Percentiles rank a stretch among this genome's conserved stretches.
Conservation (phyloP, 2,329 filamentous ascomycete species). For the Penicillium sclerotigenum region DNA sequence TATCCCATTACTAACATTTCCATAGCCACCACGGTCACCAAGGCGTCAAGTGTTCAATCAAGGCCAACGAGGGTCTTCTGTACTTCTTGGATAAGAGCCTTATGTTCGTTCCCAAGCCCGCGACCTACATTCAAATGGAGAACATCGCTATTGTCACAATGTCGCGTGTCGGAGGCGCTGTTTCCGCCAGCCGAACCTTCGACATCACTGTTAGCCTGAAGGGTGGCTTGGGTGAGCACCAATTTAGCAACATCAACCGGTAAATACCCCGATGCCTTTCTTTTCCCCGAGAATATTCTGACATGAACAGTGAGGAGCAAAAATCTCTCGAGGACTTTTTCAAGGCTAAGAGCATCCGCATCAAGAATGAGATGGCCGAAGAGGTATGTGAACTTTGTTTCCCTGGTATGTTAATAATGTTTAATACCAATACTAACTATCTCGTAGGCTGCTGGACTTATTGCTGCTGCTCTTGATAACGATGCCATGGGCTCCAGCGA, state of each 20-base stretch:
- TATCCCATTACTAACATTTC: conserved; percentile 12
- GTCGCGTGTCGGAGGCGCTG: conserved; percentile 88
- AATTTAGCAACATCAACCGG: conserved; percentile 99
- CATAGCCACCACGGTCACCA: conserved; percentile 78
- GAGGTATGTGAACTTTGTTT: conserved; percentile 60
- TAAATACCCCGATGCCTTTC: conserved; percentile 29
- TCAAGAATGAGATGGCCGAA: conserved; percentile 98
- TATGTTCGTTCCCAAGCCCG: conserved; percentile 98
- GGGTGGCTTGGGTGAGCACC: conserved; percentile 78
- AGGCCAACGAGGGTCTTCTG: conserved; percentile 94
- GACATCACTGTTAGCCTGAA: conserved; percentile 94
- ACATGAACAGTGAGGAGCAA: conserved; percentile 69
- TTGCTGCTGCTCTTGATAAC: conserved; percentile 79
- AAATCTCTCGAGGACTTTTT: conserved; percentile 96
- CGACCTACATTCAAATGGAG: conserved; percentile 94
- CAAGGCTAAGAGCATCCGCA: conserved; percentile 88
- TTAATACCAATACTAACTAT: conserved; percentile 24
- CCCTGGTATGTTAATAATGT: not conserved
- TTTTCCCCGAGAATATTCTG: conserved; percentile 14
- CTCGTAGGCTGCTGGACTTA: conserved; percentile 53
- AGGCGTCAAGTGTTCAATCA: conserved; percentile 99
- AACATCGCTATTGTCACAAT: conserved; percentile 89
- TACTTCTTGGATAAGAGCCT: conserved; percentile 98
- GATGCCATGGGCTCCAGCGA: conserved; percentile 82
- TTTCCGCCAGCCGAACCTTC: conserved; percentile 92